phyloP scores from a whole-genome alignment of 2,329 filamentous ascomycete genomes.

The Colletotrichum chlorophyti region DNA sequence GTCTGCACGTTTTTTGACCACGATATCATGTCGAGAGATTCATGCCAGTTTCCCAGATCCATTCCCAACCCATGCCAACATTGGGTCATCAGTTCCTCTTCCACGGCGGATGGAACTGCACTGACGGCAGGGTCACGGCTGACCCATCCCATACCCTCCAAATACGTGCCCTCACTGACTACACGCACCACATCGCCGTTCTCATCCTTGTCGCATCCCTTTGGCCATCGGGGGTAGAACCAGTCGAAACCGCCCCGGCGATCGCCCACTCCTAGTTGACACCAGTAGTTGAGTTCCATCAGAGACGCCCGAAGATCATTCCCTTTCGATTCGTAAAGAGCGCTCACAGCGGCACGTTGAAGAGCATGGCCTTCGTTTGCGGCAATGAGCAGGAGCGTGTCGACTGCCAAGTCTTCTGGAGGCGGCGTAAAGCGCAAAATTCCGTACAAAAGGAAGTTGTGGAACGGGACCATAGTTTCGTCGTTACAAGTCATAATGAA shows the following conservation, averaged over 20 bases:
- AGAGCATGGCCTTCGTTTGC: conserved; percentile 90
- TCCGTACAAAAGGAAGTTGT: conserved; percentile 79
- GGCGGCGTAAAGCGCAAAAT: conserved; percentile 79
- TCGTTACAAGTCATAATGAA: conserved; percentile 97
- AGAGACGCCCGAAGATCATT: conserved; percentile 82
- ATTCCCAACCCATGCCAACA: conserved; percentile 73
- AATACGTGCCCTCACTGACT: conserved; percentile 81
- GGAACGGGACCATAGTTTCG: conserved; percentile 79
- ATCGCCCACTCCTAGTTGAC: conserved; percentile 93
- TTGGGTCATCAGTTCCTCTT: conserved; percentile 71
- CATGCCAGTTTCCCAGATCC: conserved; percentile 65
- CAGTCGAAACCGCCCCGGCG: conserved; percentile 87
- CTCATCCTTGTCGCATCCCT: conserved; percentile 71
- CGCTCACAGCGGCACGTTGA: conserved; percentile 67
- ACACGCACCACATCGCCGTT: conserved; percentile 75
- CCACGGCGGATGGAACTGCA: conserved; percentile 47
- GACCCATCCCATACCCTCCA: conserved; percentile 78
- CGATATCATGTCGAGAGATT: conserved; percentile 43
- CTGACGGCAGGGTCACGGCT: conserved; percentile 63
- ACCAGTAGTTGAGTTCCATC: conserved; percentile 92
- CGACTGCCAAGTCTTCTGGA: conserved; percentile 71
- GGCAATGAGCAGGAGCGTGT: conserved; percentile 82
- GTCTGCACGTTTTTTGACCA: conserved; percentile 43
- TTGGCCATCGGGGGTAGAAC: conserved; percentile 82
- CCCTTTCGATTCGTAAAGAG: conserved; percentile 73